Evolutionary conservation across 2,329 filamentous ascomycete species (phyloP).

Genomic region (Ophiostoma fasciatum): DNA sequence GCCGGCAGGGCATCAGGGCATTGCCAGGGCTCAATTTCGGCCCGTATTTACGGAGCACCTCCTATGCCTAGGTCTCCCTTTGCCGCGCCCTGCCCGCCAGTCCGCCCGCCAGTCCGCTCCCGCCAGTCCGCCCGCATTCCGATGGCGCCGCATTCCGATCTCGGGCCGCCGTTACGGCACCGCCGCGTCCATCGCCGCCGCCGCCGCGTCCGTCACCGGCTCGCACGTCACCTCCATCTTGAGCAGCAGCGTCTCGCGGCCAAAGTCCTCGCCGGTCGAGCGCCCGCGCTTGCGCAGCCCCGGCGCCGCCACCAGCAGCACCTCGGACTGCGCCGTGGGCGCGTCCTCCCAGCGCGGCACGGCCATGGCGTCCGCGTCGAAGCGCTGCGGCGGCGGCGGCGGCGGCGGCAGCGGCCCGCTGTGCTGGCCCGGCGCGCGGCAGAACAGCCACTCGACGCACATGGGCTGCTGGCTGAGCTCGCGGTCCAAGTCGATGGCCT

Average conservation of each 20-base stretch:
- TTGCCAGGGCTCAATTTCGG: too few relatives aligned
- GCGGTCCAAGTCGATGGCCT: slow-evolving; percentile 7
- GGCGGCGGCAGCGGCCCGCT: not conserved
- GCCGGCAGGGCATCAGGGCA: too few relatives aligned
- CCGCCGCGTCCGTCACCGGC: slow-evolving; percentile 4
- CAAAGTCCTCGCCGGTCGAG: slow-evolving; percentile 7
- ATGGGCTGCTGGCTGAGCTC: slow-evolving; percentile 6
- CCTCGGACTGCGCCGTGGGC: not conserved
- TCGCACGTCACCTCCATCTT: slow-evolving; percentile 8
- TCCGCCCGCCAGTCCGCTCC: too few relatives aligned
- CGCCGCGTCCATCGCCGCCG: too few relatives aligned
- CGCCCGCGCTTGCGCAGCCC: slow-evolving; percentile 5
- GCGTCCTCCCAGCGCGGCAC: not conserved
- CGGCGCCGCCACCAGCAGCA: slow-evolving; percentile 2
- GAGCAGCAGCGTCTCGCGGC: slow-evolving; percentile 6
- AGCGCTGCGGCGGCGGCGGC: not conserved
- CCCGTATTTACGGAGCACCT: too few relatives aligned
- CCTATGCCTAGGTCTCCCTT: too few relatives aligned
- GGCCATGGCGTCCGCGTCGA: slow-evolving; percentile 2
- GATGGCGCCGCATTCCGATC: too few relatives aligned
- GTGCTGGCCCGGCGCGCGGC: not conserved
- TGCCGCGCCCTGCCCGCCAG: too few relatives aligned
- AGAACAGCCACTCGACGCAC: slow-evolving; percentile 5
- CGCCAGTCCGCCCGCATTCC: too few relatives aligned
- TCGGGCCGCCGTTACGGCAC: too few relatives aligned